Evolutionary conservation across 495 filamentous ascomycete species (phyloP).

Genomic region (Neurospora sublineolata): DNA sequence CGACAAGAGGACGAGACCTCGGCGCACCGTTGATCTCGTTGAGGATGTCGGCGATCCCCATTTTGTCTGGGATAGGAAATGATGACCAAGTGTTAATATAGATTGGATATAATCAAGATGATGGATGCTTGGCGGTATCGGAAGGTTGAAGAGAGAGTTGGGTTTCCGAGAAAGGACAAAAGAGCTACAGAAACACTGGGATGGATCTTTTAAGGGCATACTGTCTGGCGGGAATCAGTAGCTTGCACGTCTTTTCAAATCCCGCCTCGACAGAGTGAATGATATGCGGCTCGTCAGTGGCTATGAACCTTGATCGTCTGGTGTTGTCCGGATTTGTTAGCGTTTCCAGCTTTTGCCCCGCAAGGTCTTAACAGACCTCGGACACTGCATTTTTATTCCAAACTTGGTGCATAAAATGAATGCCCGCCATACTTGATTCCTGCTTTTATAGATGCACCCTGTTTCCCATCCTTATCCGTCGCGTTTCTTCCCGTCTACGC

Average conservation of each 20-base stretch:
- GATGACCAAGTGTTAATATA: background rate
- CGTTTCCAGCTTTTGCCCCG: background rate
- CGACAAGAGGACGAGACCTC: background rate
- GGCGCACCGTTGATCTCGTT: background rate
- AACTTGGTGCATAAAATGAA: background rate
- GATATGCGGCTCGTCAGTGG: background rate
- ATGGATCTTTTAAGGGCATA: background rate
- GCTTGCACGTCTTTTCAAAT: background rate
- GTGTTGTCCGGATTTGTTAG: background rate
- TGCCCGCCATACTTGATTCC: background rate
- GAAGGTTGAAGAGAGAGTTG: background rate
- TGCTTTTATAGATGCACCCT: background rate
- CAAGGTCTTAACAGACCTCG: background rate
- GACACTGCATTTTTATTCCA: background rate
- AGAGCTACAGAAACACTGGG: background rate
- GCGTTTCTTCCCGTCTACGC: background rate
- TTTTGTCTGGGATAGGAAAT: background rate
- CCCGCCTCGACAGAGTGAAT: background rate
- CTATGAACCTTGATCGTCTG: background rate
- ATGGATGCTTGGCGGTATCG: background rate
- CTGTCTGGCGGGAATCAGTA: background rate
- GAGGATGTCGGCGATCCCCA: background rate
- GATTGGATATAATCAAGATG: background rate
- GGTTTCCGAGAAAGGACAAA: background rate
- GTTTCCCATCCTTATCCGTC: background rate